These are phyloP conservation scores for Calonectria ilicicola DNA, from an alignment of 2,329 filamentous ascomycete species.

Conservation along the genomic window DNA sequence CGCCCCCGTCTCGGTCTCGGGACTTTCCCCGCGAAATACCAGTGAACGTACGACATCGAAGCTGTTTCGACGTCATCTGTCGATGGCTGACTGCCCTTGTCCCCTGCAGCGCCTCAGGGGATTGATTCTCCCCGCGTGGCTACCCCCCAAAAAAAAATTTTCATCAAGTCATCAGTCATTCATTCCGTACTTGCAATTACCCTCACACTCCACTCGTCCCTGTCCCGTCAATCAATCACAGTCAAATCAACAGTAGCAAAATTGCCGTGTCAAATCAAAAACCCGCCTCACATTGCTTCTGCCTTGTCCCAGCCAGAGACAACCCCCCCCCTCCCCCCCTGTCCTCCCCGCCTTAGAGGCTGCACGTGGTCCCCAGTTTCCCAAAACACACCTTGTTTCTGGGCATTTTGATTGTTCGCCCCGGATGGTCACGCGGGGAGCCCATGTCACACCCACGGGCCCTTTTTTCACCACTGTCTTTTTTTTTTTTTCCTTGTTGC, in stretches of 20 bases:
- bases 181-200: neutral
- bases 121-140: neutral
- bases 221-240: neutral
- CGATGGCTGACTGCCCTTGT: neutral
- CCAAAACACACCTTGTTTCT: neutral
- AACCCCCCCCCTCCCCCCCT: neutral
- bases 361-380: conserved; percentile 4
- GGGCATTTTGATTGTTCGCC: neutral
- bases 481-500: neutral
- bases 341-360: neutral
- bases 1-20: neutral
- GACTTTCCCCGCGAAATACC: neutral
- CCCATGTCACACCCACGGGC: conserved; percentile 4
- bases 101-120: neutral
- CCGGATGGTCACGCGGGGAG: conserved; percentile 3
- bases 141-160: too few relatives aligned
- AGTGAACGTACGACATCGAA: neutral
- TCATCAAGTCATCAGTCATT: neutral
- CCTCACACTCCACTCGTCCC: neutral
- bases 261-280: neutral
- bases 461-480: neutral
- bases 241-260: neutral
- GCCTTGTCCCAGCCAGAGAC: neutral
- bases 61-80: conserved; percentile 8
- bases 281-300: neutral